These are phyloP conservation scores for Rosa rugosa DNA, from an alignment of 306 rosid species.

Conservation along the genomic window DNA sequence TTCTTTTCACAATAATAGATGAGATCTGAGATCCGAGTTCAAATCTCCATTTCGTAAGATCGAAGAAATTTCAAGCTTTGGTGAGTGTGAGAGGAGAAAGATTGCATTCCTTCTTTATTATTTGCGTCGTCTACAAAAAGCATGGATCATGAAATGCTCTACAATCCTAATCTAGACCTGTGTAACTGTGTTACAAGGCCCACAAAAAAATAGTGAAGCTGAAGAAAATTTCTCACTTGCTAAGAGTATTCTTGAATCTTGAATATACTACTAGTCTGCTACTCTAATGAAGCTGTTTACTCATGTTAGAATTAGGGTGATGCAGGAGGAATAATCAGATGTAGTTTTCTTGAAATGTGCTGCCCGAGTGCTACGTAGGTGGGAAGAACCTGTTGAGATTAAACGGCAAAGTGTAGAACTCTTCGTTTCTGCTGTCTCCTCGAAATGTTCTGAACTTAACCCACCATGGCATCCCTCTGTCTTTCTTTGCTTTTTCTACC, in stretches of 20 bases:
- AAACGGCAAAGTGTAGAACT: slow-evolving; percentile 88
- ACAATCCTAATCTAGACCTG: slow-evolving; percentile 26
- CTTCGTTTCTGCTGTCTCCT: slow-evolving; percentile 97
- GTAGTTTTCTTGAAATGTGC: not conserved
- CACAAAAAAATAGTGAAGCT: slow-evolving; percentile 26
- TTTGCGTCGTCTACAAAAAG: slow-evolving; percentile 40
- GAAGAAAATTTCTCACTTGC: slow-evolving; percentile 1
- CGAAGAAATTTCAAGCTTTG: not conserved
- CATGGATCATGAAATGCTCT: slow-evolving; percentile 34
- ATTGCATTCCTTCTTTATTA: slow-evolving; percentile 5
- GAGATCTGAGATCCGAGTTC: no score
- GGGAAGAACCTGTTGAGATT: slow-evolving; percentile 96
- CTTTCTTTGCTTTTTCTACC: slow-evolving; percentile 83
- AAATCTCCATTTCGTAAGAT: no score
- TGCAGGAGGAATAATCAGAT: not conserved
- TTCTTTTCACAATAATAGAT: no score
- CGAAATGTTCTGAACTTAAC: slow-evolving; percentile 83
- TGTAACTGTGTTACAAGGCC: slow-evolving; percentile 16
- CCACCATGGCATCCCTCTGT: slow-evolving; percentile 99
- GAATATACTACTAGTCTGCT: not conserved
- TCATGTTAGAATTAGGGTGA: slow-evolving; percentile 15
- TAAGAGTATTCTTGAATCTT: not conserved
- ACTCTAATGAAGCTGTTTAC: not conserved
- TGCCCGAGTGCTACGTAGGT: slow-evolving; percentile 48
- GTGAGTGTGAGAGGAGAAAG: not conserved